These are phyloP conservation scores for Singerocomus inundabilis DNA, from an alignment of 1,284 basidiomycete species.

Conservation along the genomic window DNA sequence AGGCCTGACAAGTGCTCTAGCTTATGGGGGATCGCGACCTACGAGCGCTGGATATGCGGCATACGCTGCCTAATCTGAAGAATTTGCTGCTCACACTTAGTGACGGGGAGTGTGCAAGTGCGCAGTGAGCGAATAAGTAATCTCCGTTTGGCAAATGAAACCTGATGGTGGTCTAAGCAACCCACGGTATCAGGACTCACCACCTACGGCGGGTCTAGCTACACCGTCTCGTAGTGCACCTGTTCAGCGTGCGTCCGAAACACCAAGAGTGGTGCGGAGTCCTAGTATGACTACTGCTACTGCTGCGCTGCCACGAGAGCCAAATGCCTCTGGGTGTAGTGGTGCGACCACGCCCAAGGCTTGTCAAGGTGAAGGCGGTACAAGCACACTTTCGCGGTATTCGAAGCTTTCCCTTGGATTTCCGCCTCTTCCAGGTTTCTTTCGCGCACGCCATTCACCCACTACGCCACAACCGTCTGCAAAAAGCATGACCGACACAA, in stretches of 20 bases:
- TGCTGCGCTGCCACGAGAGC: slow-evolving; percentile 31
- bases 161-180: slow-evolving; percentile 24
- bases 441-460: slow-evolving; percentile 58
- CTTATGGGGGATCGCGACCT: slow-evolving; percentile 89
- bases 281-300: slow-evolving; percentile 20
- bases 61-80: slow-evolving; percentile 96
- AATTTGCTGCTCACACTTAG: slow-evolving; percentile 87
- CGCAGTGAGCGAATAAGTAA: slow-evolving; percentile 40
- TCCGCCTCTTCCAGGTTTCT: slow-evolving; percentile 61
- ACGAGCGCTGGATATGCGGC: slow-evolving; percentile 87
- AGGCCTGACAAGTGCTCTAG: slow-evolving; percentile 41
- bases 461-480: slow-evolving; percentile 21
- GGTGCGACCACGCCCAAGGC: slow-evolving; percentile 54
- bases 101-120: slow-evolving; percentile 53
- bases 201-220: slow-evolving; percentile 24
- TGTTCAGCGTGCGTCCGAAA: slow-evolving; percentile 28
- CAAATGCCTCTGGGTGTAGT: slow-evolving; percentile 45
- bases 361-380: slow-evolving; percentile 25
- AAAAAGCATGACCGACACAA: slow-evolving; percentile 25
- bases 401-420: slow-evolving; percentile 52
- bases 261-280: slow-evolving; percentile 36
- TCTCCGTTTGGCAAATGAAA: neutral
- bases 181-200: slow-evolving; percentile 22
- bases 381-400: slow-evolving; percentile 35
- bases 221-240: slow-evolving; percentile 27